phyloP scores from a whole-genome alignment of 495 filamentous ascomycete genomes.

The Penicillium desertorum region DNA sequence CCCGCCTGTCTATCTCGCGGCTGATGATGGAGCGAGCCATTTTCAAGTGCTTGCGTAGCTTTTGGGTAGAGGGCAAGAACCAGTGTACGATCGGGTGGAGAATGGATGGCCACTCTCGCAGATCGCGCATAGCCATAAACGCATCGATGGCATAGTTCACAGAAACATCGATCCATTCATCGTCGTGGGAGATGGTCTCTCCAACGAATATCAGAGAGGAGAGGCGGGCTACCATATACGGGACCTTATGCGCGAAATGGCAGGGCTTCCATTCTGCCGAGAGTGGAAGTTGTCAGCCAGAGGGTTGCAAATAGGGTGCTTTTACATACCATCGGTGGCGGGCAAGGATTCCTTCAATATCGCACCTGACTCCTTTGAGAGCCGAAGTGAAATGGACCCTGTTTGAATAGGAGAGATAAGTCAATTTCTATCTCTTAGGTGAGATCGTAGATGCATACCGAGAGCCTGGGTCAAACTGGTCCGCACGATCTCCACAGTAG shows the following conservation, averaged over 20 bases:
- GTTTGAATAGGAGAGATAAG: background rate
- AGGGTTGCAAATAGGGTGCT: background rate
- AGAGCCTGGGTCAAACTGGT: slow-evolving; percentile 52
- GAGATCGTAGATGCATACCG: slow-evolving; percentile 21
- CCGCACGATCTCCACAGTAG: slow-evolving; percentile 37
- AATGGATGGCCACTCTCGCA: slow-evolving; percentile 39
- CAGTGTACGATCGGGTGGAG: slow-evolving; percentile 39
- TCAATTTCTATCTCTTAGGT: background rate
- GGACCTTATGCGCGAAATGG: slow-evolving; percentile 31
- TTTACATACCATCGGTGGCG: slow-evolving; percentile 35
- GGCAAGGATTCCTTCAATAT: slow-evolving; percentile 41
- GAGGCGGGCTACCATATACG: slow-evolving; percentile 52
- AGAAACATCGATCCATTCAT: slow-evolving; percentile 57
- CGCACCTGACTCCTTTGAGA: slow-evolving; percentile 44
- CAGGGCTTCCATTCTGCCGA: slow-evolving; percentile 34
- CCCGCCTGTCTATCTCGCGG: slow-evolving; percentile 32
- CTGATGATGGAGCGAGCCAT: slow-evolving; percentile 34
- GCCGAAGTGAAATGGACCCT: slow-evolving; percentile 39
- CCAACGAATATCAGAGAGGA: slow-evolving; percentile 62
- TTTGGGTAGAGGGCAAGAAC: slow-evolving; percentile 34
- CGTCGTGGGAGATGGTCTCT: slow-evolving; percentile 48
- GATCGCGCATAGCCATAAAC: slow-evolving; percentile 35
- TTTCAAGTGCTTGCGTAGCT: slow-evolving; percentile 29
- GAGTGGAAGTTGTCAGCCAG: background rate
- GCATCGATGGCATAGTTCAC: slow-evolving; percentile 58